Conservation (phyloP, 495 filamentous ascomycete genomes). For the Oidiodendron maius region DNA sequence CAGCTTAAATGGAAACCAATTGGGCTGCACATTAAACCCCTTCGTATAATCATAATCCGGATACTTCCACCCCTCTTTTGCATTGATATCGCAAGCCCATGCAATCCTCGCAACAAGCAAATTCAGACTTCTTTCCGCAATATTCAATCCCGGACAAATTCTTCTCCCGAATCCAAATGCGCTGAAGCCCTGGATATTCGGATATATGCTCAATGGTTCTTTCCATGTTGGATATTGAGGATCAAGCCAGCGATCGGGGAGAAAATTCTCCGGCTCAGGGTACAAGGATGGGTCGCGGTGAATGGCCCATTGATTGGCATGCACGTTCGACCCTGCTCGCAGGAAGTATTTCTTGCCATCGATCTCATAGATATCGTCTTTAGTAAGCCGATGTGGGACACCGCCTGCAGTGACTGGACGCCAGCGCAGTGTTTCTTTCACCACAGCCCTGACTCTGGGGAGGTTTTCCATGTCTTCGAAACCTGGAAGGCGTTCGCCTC, state of each 20-base stretch:
- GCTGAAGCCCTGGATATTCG: slow-evolving; percentile 23
- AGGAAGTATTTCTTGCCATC: slow-evolving; percentile 38
- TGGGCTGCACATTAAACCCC: slow-evolving; percentile 9
- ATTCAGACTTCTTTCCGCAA: slow-evolving; percentile 7
- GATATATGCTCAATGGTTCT: slow-evolving; percentile 39
- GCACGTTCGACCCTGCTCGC: slow-evolving; percentile 40
- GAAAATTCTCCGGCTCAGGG: slow-evolving; percentile 51
- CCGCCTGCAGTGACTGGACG: slow-evolving; percentile 49
- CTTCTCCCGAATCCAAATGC: slow-evolving; percentile 10
- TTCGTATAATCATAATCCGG: slow-evolving; percentile 2
- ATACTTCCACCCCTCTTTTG: background rate
- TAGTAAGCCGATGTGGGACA: slow-evolving; percentile 49
- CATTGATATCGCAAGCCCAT: slow-evolving; percentile 6
- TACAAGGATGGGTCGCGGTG: slow-evolving; percentile 53
- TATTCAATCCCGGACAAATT: slow-evolving; percentile 12
- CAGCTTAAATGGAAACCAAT: slow-evolving; percentile 4
- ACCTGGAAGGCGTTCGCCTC: slow-evolving; percentile 38
- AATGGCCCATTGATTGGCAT: slow-evolving; percentile 50
- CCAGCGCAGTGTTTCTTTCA: slow-evolving; percentile 60
- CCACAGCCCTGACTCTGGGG: slow-evolving; percentile 45
- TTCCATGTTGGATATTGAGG: slow-evolving; percentile 9
- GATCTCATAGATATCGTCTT: slow-evolving; percentile 41
- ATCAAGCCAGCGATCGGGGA: slow-evolving; percentile 41
- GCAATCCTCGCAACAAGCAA: slow-evolving; percentile 3
- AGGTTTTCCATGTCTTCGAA: slow-evolving; percentile 40